Conservation (phyloP, 805 yeast species). For the Sungouiella blattae region DNA sequence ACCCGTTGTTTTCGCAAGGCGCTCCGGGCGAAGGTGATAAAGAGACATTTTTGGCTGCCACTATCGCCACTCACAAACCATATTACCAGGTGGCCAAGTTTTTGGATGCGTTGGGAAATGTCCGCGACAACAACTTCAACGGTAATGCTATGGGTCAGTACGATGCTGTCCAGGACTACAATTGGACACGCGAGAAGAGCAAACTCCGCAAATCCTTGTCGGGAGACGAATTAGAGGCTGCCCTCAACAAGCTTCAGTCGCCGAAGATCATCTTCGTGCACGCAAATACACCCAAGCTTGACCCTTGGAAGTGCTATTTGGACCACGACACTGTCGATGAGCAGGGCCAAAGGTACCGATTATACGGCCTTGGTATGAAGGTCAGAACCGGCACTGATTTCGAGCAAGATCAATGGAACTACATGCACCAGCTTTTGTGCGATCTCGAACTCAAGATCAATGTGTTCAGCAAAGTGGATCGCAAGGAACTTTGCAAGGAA, state of each 20-base stretch:
- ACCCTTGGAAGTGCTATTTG: conserved; percentile 53
- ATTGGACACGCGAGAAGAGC: conserved; percentile 8
- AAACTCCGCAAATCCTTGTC: conserved; percentile 5
- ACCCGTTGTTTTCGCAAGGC: conserved; percentile 43
- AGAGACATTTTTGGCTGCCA: conserved; percentile 73
- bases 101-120: conserved; percentile 51
- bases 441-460: conserved; percentile 44
- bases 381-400: conserved; percentile 53
- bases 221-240: conserved; percentile 6
- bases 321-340: conserved; percentile 38
- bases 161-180: conserved; percentile 61
- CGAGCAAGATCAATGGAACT: conserved; percentile 56
- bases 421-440: conserved; percentile 54
- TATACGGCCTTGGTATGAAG: conserved; percentile 57
- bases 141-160: conserved; percentile 80
- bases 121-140: conserved; percentile 37
- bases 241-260: conserved; percentile 4
- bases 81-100: conserved; percentile 54
- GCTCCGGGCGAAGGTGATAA: conserved; percentile 77
- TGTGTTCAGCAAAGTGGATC: conserved; percentile 39
- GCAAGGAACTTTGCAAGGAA: conserved; percentile 47
- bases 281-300: conserved; percentile 64
- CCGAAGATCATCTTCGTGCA: conserved; percentile 50
- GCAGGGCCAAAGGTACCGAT: conserved; percentile 47
- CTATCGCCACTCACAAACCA: conserved; percentile 44